Percentiles rank a stretch among this genome's conserved stretches.
These are phyloP conservation scores for Apiospora malaysiana DNA, from an alignment of 2,329 filamentous ascomycete genomes.

Conservation along the genomic window DNA sequence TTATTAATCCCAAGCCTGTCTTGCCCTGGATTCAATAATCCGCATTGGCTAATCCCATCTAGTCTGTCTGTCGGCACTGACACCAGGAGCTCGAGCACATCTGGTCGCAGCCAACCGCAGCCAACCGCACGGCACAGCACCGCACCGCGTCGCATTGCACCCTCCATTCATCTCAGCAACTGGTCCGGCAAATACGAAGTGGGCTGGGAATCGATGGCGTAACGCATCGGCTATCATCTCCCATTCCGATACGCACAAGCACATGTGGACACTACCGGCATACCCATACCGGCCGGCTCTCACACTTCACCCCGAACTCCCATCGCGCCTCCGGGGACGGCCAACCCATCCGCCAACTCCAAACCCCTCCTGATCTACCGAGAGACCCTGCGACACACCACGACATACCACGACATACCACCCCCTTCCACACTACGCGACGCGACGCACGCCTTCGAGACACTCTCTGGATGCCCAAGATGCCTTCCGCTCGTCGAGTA, in stretches of 20 bases:
- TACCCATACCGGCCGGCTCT: neutral
- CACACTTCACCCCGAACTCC: neutral
- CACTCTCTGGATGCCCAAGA: slow-evolving; percentile 39
- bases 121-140: too few relatives aligned
- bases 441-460: neutral
- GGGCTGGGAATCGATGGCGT: neutral
- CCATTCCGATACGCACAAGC: neutral
- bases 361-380: neutral
- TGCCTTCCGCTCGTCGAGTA: slow-evolving; percentile 75
- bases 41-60: neutral
- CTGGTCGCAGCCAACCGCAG: neutral
- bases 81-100: neutral
- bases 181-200: too few relatives aligned
- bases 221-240: neutral
- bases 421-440: neutral
- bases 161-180: neutral
- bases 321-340: neutral
- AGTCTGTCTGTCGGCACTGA: neutral
- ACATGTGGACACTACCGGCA: slow-evolving; percentile 4
- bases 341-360: neutral
- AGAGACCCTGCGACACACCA: neutral
- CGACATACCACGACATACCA: neutral
- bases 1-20: neutral
- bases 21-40: neutral
- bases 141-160: neutral